These are phyloP conservation scores for Coemansia aciculifera DNA, from an alignment of 192 early-diverging fungal species.

Conservation along the genomic window DNA sequence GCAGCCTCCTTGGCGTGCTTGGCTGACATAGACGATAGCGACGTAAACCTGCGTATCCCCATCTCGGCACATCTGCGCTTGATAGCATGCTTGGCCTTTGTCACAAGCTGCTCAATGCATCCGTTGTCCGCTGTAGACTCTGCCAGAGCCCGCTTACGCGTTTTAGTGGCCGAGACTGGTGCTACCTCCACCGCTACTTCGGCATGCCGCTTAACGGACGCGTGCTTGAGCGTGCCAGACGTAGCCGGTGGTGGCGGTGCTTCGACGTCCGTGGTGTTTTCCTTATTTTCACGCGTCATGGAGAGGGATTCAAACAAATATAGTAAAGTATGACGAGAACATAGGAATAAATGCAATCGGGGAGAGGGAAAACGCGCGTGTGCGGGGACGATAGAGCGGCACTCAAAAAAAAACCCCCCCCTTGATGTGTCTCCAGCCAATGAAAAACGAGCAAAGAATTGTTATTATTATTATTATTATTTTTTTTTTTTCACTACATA, in stretches of 20 bases:
- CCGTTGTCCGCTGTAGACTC: slow-evolving; percentile 13
- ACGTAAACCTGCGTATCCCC: slow-evolving; percentile 45
- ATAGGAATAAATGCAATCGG: neutral
- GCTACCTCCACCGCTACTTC: neutral
- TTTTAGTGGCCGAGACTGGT: neutral
- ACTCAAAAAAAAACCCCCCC: neutral
- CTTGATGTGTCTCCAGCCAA: slow-evolving; percentile 1
- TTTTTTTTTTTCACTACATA: neutral
- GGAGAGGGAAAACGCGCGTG: neutral
- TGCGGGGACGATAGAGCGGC: neutral
- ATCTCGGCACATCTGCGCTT: slow-evolving; percentile 48
- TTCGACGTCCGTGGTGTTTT: slow-evolving; percentile 17
- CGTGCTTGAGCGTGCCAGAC: slow-evolving; percentile 2
- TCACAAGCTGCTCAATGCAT: slow-evolving; percentile 20
- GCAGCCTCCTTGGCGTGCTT: slow-evolving; percentile 11
- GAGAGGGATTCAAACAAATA: neutral
- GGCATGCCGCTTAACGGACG: neutral
- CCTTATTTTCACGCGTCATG: slow-evolving; percentile 29
- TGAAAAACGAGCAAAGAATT: neutral
- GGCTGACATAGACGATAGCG: slow-evolving; percentile 30
- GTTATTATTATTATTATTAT: no score
- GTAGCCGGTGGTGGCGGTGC: neutral
- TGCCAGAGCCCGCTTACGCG: slow-evolving; percentile 30
- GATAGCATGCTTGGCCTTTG: slow-evolving; percentile 43
- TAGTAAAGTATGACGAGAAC: neutral